A percentile compares a stretch with the other conserved stretches of the same genome.
phyloP scores from a whole-genome alignment of 1,284 basidiomycete species.

The Taiwanofungus camphoratus region DNA sequence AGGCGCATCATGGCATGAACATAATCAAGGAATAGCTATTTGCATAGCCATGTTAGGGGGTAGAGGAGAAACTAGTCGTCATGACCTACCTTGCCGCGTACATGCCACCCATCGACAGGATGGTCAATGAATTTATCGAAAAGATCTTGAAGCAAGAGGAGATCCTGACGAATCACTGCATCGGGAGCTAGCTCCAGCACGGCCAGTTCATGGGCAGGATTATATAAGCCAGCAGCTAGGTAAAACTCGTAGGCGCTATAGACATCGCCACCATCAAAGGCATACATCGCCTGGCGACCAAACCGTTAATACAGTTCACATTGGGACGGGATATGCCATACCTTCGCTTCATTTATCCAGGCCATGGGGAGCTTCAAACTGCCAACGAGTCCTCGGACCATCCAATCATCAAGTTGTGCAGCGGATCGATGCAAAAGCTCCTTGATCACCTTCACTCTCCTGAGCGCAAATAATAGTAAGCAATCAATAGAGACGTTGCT shows the following conservation, averaged over 20 bases:
- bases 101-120: constrained; percentile 68
- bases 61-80: constrained; percentile 6
- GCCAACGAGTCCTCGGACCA: constrained; percentile 66
- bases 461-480: constrained; percentile 21
- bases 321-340: constrained; percentile 25
- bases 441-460: constrained; percentile 78
- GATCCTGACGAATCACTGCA: constrained; percentile 78
- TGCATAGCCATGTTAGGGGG: too few relatives aligned
- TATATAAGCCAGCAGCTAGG: constrained; percentile 63
- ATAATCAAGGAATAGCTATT: constrained; percentile 69
- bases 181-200: constrained; percentile 86
- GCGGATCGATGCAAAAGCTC: constrained; percentile 78
- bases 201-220: constrained; percentile 79
- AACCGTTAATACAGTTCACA: constrained; percentile 10
- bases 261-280: constrained; percentile 56
- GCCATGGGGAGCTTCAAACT: constrained; percentile 75
- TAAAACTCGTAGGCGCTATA: constrained; percentile 80
- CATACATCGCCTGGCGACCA: constrained; percentile 53
- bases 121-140: constrained; percentile 66
- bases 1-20: constrained; percentile 57
- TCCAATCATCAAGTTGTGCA: constrained; percentile 61
- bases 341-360: constrained; percentile 90
- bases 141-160: constrained; percentile 66
- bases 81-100: constrained; percentile 67
- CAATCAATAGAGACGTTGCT: constrained; percentile 1